Percentiles rank a stretch among this genome's conserved stretches.
These are phyloP conservation scores for Pythium plurisporium DNA, from an alignment of 352 stramenopile species.

Conservation along the genomic window DNA sequence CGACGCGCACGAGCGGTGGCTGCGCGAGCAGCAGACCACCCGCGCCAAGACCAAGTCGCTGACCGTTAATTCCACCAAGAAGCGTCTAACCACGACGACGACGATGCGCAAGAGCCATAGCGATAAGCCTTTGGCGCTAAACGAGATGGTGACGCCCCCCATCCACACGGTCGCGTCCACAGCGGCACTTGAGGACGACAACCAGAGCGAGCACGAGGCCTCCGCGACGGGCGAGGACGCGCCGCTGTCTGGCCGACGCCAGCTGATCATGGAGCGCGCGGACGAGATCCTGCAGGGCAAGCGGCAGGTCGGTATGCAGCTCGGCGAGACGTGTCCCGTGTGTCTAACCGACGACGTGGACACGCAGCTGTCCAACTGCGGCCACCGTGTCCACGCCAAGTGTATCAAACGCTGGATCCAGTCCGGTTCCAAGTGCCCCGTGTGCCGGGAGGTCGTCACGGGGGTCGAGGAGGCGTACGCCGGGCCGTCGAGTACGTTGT, in stretches of 20 bases:
- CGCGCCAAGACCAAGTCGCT: conserved; percentile 18
- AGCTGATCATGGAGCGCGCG: conserved; percentile 45
- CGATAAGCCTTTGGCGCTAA: conserved; percentile 21
- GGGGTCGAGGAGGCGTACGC: conserved; percentile 51
- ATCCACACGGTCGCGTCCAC: conserved; percentile 23
- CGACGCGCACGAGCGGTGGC: conserved; percentile 21
- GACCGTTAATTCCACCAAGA: conserved; percentile 1
- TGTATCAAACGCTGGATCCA: conserved; percentile 78
- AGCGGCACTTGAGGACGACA: conserved; percentile 19
- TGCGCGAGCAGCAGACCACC: conserved; percentile 7
- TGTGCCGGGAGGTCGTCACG: conserved; percentile 58
- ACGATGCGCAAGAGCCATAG: conserved; percentile 29
- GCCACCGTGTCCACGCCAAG: conserved; percentile 68
- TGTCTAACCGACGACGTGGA: conserved; percentile 72
- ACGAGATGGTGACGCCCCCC: not conserved
- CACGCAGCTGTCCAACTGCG: conserved; percentile 57
- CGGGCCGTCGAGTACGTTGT: conserved; percentile 24
- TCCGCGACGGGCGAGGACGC: conserved; percentile 1
- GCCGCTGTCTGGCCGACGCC: conserved; percentile 20
- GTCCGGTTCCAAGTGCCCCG: conserved; percentile 54
- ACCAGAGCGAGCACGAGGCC: conserved; percentile 10
- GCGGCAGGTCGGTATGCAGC: conserved; percentile 57
- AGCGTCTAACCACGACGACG: conserved; percentile 4
- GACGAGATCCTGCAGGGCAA: conserved; percentile 65
- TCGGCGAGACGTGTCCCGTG: conserved; percentile 61